phyloP scores from a whole-genome alignment of 768 basidiomycete species.

The Lentinula guzmanii region DNA sequence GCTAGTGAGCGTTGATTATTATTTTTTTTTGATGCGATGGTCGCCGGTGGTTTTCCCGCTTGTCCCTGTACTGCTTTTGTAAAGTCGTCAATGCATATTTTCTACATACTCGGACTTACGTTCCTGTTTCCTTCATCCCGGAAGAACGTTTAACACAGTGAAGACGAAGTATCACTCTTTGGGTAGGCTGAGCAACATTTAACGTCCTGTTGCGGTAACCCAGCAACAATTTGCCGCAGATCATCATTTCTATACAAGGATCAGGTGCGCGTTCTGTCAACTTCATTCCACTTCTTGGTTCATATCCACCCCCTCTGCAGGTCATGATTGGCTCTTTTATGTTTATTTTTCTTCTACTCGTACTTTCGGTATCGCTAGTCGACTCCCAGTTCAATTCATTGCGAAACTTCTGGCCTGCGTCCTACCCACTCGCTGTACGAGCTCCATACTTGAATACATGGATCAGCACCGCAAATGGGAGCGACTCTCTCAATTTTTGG shows the following conservation, averaged over 20 bases:
- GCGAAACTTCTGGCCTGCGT: conserved; percentile 11
- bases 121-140: no score
- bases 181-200: not conserved
- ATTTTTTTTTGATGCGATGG: no score
- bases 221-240: not conserved
- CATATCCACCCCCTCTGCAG: not conserved
- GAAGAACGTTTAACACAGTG: no score
- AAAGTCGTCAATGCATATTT: no score
- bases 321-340: not conserved
- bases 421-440: conserved; percentile 19
- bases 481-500: conserved; percentile 3
- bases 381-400: conserved; percentile 1
- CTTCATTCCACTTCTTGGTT: not conserved
- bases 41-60: no score
- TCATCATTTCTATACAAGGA: not conserved
- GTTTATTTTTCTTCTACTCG: not conserved
- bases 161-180: no score
- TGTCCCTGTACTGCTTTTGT: no score
- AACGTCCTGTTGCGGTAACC: not conserved
- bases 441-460: conserved; percentile 17
- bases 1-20: no score
- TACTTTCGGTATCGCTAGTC: not conserved
- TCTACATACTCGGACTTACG: no score
- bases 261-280: not conserved
- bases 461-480: not conserved